Evolutionary conservation across 768 basidiomycete genomes (phyloP).

Genomic region (Leccinum incarnatum): DNA sequence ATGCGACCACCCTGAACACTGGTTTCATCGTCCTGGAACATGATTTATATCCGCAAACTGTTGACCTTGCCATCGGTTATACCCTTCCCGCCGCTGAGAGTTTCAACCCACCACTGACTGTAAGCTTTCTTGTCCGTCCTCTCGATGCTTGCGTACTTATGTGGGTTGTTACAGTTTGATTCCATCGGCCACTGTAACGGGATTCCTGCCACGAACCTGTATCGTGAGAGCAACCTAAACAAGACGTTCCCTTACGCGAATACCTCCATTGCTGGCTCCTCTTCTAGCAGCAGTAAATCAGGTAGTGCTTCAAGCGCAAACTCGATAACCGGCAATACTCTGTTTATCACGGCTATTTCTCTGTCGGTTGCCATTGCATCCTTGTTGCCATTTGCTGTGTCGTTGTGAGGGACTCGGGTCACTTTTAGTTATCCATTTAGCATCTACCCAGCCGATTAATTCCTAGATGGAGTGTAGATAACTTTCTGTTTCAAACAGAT

Average conservation of each 20-base stretch:
- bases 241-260: slow-evolving; percentile 56
- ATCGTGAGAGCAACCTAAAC: slow-evolving; percentile 82
- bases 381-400: slow-evolving; percentile 12
- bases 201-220: slow-evolving; percentile 64
- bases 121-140: slow-evolving; percentile 31
- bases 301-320: neutral
- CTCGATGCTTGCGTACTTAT: neutral
- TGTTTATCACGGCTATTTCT: slow-evolving; percentile 17
- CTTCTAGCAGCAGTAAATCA: slow-evolving; percentile 2
- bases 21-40: slow-evolving; percentile 91
- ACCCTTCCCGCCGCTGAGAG: slow-evolving; percentile 73
- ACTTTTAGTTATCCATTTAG: slow-evolving; percentile 5
- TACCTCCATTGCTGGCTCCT: slow-evolving; percentile 21
- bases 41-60: slow-evolving; percentile 80
- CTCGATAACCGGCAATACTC: slow-evolving; percentile 3
- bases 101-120: slow-evolving; percentile 62
- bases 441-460: slow-evolving; percentile 20
- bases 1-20: slow-evolving; percentile 57
- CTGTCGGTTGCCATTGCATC: slow-evolving; percentile 10
- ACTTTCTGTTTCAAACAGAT: slow-evolving; percentile 12
- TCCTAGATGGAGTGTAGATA: slow-evolving; percentile 24
- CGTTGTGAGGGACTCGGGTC: slow-evolving; percentile 14
- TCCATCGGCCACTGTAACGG: slow-evolving; percentile 77
- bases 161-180: slow-evolving; percentile 44
- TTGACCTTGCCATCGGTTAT: slow-evolving; percentile 88